Evolutionary conservation across 1,284 basidiomycete species (phyloP).

Genomic region (Boletus smithii): DNA sequence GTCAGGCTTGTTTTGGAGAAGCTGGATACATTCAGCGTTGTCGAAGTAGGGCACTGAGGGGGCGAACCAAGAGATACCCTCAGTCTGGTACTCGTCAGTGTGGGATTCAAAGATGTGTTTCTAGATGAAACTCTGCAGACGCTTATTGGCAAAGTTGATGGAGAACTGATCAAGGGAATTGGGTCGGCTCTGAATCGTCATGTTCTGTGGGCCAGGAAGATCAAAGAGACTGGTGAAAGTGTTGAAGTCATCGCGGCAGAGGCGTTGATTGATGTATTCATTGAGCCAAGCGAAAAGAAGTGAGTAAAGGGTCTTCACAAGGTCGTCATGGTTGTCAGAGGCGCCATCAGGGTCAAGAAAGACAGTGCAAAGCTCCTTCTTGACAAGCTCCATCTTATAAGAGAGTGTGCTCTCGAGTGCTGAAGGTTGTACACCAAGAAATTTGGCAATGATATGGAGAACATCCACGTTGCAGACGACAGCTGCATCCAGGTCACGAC

Average conservation of each 20-base stretch:
- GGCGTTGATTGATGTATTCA: conserved; percentile 91
- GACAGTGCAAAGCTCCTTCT: conserved; percentile 95
- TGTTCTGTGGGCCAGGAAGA: conserved; percentile 90
- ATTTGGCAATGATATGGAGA: conserved; percentile 81
- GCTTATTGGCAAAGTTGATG: conserved; percentile 94
- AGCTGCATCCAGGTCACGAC: conserved; percentile 82
- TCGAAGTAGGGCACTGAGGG: conserved; percentile 84
- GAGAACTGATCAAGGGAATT: conserved; percentile 97
- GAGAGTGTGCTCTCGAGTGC: conserved; percentile 84
- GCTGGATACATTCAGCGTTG: conserved; percentile 85
- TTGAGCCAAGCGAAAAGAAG: conserved; percentile 96
- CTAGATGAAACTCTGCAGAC: conserved; percentile 82
- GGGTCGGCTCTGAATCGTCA: conserved; percentile 72
- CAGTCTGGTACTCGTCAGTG: conserved; percentile 77
- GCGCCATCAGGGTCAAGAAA: conserved; percentile 94
- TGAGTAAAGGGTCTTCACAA: conserved; percentile 90
- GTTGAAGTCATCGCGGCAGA: conserved; percentile 87
- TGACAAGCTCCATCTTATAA: conserved; percentile 89
- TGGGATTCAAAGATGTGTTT: conserved; percentile 78
- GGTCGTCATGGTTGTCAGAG: conserved; percentile 88
- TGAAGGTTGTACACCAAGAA: conserved; percentile 78
- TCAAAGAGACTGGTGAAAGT: conserved; percentile 96
- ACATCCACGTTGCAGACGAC: conserved; percentile 81
- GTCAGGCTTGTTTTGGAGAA: conserved; percentile 85
- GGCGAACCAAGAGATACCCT: conserved; percentile 74